Percentiles rank a stretch among this genome's conserved stretches.
Evolutionary conservation across 495 filamentous ascomycete species (phyloP).

Genomic region (Penicillium silybi): DNA sequence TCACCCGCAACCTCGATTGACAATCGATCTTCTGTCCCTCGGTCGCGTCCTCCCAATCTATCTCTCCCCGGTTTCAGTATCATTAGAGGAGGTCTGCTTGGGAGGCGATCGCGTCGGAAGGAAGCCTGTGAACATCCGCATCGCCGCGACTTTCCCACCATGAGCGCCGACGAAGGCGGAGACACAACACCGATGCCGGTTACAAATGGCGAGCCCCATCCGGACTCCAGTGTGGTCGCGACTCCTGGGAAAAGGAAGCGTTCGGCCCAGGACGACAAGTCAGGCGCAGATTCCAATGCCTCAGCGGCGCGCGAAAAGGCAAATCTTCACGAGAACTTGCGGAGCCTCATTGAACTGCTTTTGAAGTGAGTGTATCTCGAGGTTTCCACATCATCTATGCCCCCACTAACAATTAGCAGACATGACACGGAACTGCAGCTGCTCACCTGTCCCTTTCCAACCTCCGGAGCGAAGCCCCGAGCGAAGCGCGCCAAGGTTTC

Average conservation of each 20-base stretch:
- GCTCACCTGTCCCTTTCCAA: conserved; percentile 39
- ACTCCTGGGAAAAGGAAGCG: conserved; percentile 48
- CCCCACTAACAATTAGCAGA: conserved; percentile 25
- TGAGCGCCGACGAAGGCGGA: conserved; percentile 44
- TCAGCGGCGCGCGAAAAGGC: conserved; percentile 29
- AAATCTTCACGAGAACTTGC: conserved; percentile 40
- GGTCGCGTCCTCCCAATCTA: conserved; percentile 10
- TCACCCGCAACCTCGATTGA: conserved; percentile 4
- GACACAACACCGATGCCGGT: conserved; percentile 31
- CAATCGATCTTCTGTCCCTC: background rate
- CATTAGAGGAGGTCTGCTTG: conserved; percentile 11
- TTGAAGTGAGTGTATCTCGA: conserved; percentile 27
- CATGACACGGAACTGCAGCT: conserved; percentile 42
- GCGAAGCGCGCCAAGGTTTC: conserved; percentile 49
- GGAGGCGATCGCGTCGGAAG: conserved; percentile 24
- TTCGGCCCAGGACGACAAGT: conserved; percentile 39
- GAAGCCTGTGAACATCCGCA: conserved; percentile 15
- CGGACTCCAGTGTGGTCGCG: conserved; percentile 31
- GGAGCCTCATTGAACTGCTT: conserved; percentile 38
- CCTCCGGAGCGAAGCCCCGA: conserved; percentile 40
- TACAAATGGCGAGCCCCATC: conserved; percentile 38
- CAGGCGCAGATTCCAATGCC: conserved; percentile 23
- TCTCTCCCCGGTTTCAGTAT: background rate
- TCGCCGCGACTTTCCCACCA: conserved; percentile 31
- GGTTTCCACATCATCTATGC: background rate